Evolutionary conservation across 73 alveolate genomes (phyloP).

Genomic region (Symbiodinium natans): DNA sequence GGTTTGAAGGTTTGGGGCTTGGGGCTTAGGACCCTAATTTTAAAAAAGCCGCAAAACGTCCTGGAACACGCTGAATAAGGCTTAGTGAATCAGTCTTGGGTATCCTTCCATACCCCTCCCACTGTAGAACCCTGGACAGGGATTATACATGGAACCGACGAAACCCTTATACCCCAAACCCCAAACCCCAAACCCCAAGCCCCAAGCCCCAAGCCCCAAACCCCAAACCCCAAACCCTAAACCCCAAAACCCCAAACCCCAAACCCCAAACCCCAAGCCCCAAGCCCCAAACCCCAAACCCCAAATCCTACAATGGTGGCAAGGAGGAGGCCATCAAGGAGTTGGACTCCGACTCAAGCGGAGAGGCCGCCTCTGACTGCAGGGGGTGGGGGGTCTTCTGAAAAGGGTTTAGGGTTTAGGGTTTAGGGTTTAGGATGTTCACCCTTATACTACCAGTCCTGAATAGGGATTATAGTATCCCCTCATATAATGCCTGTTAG

Average conservation of each 20-base stretch:
- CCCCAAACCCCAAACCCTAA: not conserved
- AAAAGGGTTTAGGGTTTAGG: not conserved
- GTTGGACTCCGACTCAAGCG: not conserved
- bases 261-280: not conserved
- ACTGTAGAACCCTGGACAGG: too few species aligned
- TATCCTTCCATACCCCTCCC: too few species aligned
- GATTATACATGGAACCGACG: too few species aligned
- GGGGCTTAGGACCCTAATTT: not conserved
- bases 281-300: not conserved
- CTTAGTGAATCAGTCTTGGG: too few species aligned
- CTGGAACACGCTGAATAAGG: too few species aligned
- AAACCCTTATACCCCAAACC: too few species aligned
- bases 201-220: too few species aligned
- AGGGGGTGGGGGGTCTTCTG: not conserved
- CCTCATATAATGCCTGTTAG: not conserved
- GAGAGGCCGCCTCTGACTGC: not conserved
- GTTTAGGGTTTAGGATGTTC: not conserved
- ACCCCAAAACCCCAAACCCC: not conserved
- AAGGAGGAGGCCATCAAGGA: not conserved
- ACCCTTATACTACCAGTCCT: too few species aligned
- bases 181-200: too few species aligned
- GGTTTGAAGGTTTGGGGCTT: not conserved
- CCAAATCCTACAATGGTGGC: not conserved
- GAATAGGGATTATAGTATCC: too few species aligned
- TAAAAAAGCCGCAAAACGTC: too few species aligned